Percentiles rank a stretch among this genome's conserved stretches.
These are phyloP conservation scores for Massariosphaeria phaeospora DNA, from an alignment of 495 filamentous ascomycete species.

Conservation along the genomic window DNA sequence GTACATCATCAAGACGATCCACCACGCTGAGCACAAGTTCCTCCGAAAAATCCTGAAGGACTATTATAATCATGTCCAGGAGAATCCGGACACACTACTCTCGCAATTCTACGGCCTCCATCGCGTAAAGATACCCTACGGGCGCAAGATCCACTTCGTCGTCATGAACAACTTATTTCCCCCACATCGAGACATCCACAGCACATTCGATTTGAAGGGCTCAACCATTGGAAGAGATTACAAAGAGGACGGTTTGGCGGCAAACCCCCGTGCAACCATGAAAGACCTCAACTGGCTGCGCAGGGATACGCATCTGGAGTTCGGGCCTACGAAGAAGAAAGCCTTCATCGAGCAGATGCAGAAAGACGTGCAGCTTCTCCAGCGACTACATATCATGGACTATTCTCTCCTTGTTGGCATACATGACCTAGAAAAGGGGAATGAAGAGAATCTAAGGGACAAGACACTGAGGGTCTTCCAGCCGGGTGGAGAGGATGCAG, in stretches of 20 bases:
- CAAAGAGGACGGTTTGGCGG: slow-evolving; percentile 77
- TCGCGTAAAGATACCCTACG: slow-evolving; percentile 96
- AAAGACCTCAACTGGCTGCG: slow-evolving; percentile 98
- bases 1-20: slow-evolving; percentile 99
- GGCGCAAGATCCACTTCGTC: slow-evolving; percentile 97
- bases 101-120: slow-evolving; percentile 98
- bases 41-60: slow-evolving; percentile 86
- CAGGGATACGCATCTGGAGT: slow-evolving; percentile 75
- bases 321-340: slow-evolving; percentile 79
- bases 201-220: slow-evolving; percentile 96
- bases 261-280: slow-evolving; percentile 85
- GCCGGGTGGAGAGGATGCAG: slow-evolving; percentile 67
- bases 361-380: slow-evolving; percentile 76
- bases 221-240: slow-evolving; percentile 91
- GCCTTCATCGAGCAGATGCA: slow-evolving; percentile 84
- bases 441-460: slow-evolving; percentile 91
- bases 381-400: slow-evolving; percentile 94
- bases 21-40: slow-evolving; percentile 93
- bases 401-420: slow-evolving; percentile 95
- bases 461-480: slow-evolving; percentile 95
- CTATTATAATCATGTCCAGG: slow-evolving; percentile 88
- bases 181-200: slow-evolving; percentile 93
- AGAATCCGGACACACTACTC: slow-evolving; percentile 91
- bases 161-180: slow-evolving; percentile 99
- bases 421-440: slow-evolving; percentile 81